Percentiles rank a stretch among this genome's conserved stretches.
phyloP scores from a whole-genome alignment of 2,329 filamentous ascomycete species.

The Rhinocladiella similis region DNA sequence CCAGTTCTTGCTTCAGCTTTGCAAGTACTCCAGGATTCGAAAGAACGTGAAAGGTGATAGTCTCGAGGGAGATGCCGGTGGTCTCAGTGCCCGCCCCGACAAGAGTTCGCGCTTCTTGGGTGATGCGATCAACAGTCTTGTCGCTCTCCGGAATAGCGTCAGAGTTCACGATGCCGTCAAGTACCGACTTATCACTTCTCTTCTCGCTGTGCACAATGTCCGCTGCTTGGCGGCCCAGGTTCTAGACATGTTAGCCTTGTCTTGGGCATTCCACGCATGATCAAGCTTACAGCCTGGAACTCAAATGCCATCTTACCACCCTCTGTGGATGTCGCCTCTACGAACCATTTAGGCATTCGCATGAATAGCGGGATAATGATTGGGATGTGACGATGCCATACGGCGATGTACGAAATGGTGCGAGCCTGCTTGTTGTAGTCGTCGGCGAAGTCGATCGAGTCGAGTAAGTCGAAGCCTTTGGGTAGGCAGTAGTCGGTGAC shows the following conservation, averaged over 20 bases:
- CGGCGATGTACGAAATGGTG: constrained; percentile 24
- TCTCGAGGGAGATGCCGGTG: constrained; percentile 23
- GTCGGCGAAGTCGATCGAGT: constrained; percentile 26
- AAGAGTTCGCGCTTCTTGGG: constrained; percentile 27
- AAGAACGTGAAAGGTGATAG: constrained; percentile 24
- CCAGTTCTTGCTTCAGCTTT: constrained; percentile 35
- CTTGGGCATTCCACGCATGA: background rate
- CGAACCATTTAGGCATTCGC: constrained; percentile 23
- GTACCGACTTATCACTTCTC: constrained; percentile 28
- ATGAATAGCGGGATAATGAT: constrained; percentile 27
- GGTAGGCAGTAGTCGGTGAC: constrained; percentile 28
- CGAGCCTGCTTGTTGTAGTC: constrained; percentile 25
- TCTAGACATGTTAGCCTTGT: constrained; percentile 9
- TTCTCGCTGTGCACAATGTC: constrained; percentile 20
- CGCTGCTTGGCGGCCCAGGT: constrained; percentile 19
- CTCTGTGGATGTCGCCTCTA: constrained; percentile 23
- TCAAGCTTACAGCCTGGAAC: constrained; percentile 23
- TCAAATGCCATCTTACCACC: constrained; percentile 23
- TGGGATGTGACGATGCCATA: constrained; percentile 27
- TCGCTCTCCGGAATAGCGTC: constrained; percentile 34
- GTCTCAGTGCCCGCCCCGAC: constrained; percentile 29
- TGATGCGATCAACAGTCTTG: constrained; percentile 34
- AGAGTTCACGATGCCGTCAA: constrained; percentile 27
- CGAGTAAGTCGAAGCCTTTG: constrained; percentile 23
- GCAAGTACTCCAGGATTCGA: constrained; percentile 22